These are phyloP conservation scores for Fusarium luffae DNA, from an alignment of 2,329 filamentous ascomycete genomes.

Conservation along the genomic window DNA sequence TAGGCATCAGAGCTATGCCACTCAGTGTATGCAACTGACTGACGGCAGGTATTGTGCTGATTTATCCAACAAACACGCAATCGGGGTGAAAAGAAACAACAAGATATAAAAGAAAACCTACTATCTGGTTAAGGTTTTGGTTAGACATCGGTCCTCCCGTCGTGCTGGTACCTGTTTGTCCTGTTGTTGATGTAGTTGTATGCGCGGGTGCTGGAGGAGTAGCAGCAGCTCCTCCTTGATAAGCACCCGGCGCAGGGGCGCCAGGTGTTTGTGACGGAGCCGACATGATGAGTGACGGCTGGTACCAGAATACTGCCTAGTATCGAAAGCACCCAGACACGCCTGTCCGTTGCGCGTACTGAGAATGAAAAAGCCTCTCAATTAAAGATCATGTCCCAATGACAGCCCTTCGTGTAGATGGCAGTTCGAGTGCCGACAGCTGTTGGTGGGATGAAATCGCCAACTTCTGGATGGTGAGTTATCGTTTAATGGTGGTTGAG, in stretches of 20 bases:
- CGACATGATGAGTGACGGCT: constrained; percentile 47
- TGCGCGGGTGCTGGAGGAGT: constrained; percentile 50
- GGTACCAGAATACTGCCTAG: background rate
- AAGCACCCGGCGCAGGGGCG: constrained; percentile 46
- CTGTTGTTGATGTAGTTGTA: constrained; percentile 38
- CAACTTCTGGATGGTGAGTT: background rate
- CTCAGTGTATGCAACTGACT: background rate
- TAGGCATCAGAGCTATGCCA: background rate
- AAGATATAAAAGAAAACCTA: constrained; percentile 63
- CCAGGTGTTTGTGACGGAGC: constrained; percentile 48
- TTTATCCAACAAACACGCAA: background rate
- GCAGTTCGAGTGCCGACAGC: background rate
- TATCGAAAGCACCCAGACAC: background rate
- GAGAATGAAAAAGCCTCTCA: constrained; percentile 1
- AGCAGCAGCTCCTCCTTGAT: constrained; percentile 48
- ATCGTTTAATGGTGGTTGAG: background rate
- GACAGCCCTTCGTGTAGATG: background rate
- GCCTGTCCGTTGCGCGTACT: background rate
- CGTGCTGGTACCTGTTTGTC: constrained; percentile 49
- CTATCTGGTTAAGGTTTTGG: constrained; percentile 95
- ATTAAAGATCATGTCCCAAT: constrained; percentile 16
- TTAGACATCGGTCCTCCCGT: constrained; percentile 71
- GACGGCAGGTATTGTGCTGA: background rate
- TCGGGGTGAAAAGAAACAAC: background rate
- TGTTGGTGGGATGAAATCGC: constrained; percentile 3